Conservation (phyloP, 1,139 yeast genomes). For the Suhomyces kunorum region DNA sequence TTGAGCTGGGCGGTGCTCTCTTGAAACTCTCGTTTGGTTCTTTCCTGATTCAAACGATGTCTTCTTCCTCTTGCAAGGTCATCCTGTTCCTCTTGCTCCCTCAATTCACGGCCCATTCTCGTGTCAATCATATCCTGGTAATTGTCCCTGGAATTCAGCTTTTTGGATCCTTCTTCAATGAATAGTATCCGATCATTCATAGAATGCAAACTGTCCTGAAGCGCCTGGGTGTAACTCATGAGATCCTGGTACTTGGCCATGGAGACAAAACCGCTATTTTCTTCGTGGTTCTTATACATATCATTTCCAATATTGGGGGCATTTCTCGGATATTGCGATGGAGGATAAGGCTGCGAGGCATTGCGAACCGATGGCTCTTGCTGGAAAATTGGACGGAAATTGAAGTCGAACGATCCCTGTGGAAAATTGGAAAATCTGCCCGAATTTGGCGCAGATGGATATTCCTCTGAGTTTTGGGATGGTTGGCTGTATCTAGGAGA, state of each 20-base stretch:
- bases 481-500: constrained; percentile 8
- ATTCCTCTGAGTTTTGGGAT: background rate
- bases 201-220: constrained; percentile 31
- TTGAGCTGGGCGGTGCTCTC: no score
- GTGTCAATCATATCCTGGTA: constrained; percentile 15
- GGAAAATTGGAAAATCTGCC: no score
- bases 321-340: background rate
- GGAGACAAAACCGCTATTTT: constrained; percentile 21
- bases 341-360: no score
- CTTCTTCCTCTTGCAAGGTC: constrained; percentile 16
- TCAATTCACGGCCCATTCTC: constrained; percentile 14
- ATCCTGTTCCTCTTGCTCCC: constrained; percentile 13
- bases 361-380: no score
- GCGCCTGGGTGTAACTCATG: constrained; percentile 34
- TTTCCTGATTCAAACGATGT: constrained; percentile 8
- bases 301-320: background rate
- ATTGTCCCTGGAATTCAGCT: background rate
- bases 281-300: background rate
- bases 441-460: no score
- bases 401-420: background rate
- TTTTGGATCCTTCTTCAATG: constrained; percentile 20
- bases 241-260: constrained; percentile 37
- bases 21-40: constrained; percentile 1
- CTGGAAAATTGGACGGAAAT: no score
- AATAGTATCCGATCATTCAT: constrained; percentile 28